Evolutionary conservation across 495 filamentous ascomycete genomes (phyloP).

Genomic region (Hypoxylon trugodes): DNA sequence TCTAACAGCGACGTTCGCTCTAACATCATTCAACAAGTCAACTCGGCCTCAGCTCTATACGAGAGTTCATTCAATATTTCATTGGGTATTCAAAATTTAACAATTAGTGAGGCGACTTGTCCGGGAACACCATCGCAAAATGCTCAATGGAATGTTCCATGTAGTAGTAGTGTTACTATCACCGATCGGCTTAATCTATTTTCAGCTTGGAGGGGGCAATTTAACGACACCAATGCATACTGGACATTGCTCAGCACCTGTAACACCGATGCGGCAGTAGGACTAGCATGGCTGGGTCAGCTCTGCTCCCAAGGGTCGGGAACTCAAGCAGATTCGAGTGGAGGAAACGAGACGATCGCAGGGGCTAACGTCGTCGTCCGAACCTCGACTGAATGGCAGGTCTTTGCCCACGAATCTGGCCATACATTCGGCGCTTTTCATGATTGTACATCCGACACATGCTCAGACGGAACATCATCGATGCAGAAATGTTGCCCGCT

Average conservation of each 20-base stretch:
- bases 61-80: slow-evolving; percentile 94
- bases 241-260: slow-evolving; percentile 94
- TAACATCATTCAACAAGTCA: slow-evolving; percentile 86
- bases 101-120: slow-evolving; percentile 73
- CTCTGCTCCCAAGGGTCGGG: slow-evolving; percentile 73
- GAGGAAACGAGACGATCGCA: slow-evolving; percentile 71
- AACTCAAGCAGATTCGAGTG: slow-evolving; percentile 46
- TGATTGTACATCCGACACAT: slow-evolving; percentile 80
- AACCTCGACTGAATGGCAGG: slow-evolving; percentile 89
- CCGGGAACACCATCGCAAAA: slow-evolving; percentile 68
- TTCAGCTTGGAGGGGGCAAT: slow-evolving; percentile 82
- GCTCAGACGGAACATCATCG: slow-evolving; percentile 63
- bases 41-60: slow-evolving; percentile 84
- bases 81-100: slow-evolving; percentile 85
- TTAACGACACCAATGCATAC: slow-evolving; percentile 80
- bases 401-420: slow-evolving; percentile 94
- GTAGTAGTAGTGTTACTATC: slow-evolving; percentile 68
- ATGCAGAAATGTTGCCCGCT: slow-evolving; percentile 90
- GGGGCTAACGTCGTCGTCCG: slow-evolving; percentile 91
- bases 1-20: slow-evolving; percentile 64
- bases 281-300: slow-evolving; percentile 91
- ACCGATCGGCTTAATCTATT: slow-evolving; percentile 85
- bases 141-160: slow-evolving; percentile 84
- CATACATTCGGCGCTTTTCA: slow-evolving; percentile 97
- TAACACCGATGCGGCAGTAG: slow-evolving; percentile 84